A percentile compares a stretch with the other conserved stretches of the same genome.
These are phyloP conservation scores for Wickerhamomyces sp. DNA, from an alignment of 1,139 yeast genomes.

Conservation along the genomic window DNA sequence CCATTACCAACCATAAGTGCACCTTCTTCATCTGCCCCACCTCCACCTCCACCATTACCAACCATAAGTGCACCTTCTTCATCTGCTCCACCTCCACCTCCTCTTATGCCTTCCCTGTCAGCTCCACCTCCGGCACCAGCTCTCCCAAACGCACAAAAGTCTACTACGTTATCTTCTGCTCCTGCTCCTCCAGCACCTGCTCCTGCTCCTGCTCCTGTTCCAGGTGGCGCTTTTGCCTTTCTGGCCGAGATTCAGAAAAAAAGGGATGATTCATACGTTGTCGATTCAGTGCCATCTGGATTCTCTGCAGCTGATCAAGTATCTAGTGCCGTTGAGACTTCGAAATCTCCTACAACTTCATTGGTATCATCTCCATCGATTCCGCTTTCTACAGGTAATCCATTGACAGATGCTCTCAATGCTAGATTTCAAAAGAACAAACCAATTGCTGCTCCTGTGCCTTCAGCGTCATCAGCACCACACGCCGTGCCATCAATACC, in stretches of 20 bases:
- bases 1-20: conserved; percentile 11
- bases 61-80: too few species aligned
- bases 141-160: conserved; percentile 10
- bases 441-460: conserved; percentile 18
- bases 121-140: conserved; percentile 16
- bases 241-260: conserved; percentile 52
- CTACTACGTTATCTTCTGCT: conserved; percentile 19
- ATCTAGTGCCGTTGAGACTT: conserved; percentile 21
- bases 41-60: conserved; percentile 1
- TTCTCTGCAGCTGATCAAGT: conserved; percentile 32
- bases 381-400: conserved; percentile 18
- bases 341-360: conserved; percentile 23
- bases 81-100: conserved; percentile 19
- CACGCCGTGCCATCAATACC: conserved; percentile 25
- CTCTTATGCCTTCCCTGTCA: conserved; percentile 19
- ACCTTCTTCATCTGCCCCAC: neutral
- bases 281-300: conserved; percentile 30
- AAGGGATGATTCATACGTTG: conserved; percentile 47
- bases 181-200: conserved; percentile 15
- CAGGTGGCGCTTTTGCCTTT: conserved; percentile 35
- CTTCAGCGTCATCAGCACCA: conserved; percentile 11
- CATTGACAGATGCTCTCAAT: conserved; percentile 23
- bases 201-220: conserved; percentile 9
- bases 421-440: conserved; percentile 18
- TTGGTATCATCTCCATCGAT: conserved; percentile 7